Evolutionary conservation across 345 rosid species (phyloP), one percentile per base, ranked within the genome.

Genomic region (Punica granatum): DNA sequence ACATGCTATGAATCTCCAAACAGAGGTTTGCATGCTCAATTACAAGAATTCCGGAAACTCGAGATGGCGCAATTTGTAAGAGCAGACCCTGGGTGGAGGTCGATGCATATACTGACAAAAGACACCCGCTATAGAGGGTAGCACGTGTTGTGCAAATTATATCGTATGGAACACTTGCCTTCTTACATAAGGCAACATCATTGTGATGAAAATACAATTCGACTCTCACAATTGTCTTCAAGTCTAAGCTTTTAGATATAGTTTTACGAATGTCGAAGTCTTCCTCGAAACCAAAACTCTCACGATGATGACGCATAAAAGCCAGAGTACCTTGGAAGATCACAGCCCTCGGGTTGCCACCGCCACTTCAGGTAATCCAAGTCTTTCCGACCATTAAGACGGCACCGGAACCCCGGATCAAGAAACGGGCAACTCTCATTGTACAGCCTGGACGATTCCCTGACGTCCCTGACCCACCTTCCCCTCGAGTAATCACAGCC

Each of bases 341-440:
- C 76, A 62, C 99, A 88, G 60, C 86, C 81, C 35, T 89, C 43
- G 5, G 97, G 96, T 70, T 89, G 89, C 96, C 99, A 94, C 65
- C 91, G 82, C 99, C 98, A 91, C 42, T 83, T 82, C 23, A 70
- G 90, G 78, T 76, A 91, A 70, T 75, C 89, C 0, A 68, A 69
- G 44, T 91, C 92, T 26, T 69, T 75, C 72, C 99, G 84, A 26
- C 99, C 97, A 4, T 81, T 82, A 12, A 56, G 60, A 1, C 41
- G 83, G 64, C 97, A 91, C 6, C 81, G 88, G 69, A 94, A 91
- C 7, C 97, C 99, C 0, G 88, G 84, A 70, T 91, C 95, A 34
- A 91, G 92, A 74, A 93, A 93, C 12, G 80, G 86, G 84, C 95
- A 94, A 41, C 71, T 77, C 43, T 94, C 96, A 3, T 69, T 64